Evolutionary conservation across 2,329 filamentous ascomycete species (phyloP).

Genomic region (Penicillium corylophilum): DNA sequence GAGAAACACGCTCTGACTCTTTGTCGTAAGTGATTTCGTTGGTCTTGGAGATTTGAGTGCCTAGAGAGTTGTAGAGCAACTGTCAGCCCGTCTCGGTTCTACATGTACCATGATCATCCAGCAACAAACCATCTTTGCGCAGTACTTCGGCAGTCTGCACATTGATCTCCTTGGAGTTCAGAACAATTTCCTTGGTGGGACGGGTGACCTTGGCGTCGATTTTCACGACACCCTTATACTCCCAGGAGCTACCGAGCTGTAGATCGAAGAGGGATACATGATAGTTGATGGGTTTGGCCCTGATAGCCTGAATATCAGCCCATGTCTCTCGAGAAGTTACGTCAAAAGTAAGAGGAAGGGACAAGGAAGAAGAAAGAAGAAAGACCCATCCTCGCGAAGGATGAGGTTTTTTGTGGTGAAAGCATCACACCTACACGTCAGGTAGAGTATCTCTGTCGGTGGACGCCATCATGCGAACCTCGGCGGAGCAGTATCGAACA

Average conservation of each 20-base stretch:
- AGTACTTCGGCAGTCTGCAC: constrained; percentile 59
- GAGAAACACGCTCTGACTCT: constrained; percentile 76
- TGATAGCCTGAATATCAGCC: constrained; percentile 28
- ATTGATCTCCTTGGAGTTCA: constrained; percentile 85
- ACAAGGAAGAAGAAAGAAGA: too few species aligned
- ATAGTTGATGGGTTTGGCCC: constrained; percentile 84
- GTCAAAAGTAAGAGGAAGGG: too few species aligned
- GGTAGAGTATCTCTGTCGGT: constrained; percentile 48
- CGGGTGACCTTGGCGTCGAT: constrained; percentile 74
- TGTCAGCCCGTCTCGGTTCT: not conserved
- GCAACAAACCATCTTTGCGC: constrained; percentile 33
- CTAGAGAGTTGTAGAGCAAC: constrained; percentile 16
- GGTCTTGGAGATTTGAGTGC: constrained; percentile 46
- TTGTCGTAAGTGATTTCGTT: constrained; percentile 75
- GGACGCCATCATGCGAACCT: constrained; percentile 44
- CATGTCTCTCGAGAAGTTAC: not conserved
- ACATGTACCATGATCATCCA: not conserved
- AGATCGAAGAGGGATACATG: constrained; percentile 76
- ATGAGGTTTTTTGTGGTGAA: not conserved
- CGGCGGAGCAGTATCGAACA: constrained; percentile 41
- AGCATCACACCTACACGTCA: constrained; percentile 38
- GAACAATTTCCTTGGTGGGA: constrained; percentile 70
- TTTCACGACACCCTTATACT: constrained; percentile 80
- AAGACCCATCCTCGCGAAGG: not conserved
- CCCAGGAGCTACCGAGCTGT: constrained; percentile 69